A percentile compares a stretch with the other conserved stretches of the same genome.
phyloP scores from a whole-genome alignment of 345 rosid species.

The Cardamine occulta region DNA sequence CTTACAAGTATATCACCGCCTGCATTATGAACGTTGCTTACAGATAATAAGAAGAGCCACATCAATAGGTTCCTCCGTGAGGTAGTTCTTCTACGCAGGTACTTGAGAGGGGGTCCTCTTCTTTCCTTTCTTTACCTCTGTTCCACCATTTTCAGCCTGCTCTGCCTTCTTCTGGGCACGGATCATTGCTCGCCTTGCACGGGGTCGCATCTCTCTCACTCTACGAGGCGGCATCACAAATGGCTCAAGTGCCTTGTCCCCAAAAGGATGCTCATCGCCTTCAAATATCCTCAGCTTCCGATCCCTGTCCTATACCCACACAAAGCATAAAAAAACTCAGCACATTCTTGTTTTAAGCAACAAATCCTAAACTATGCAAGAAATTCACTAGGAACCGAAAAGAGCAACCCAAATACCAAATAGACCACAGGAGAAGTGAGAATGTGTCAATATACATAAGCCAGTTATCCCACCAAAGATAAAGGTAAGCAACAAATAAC shows the following conservation, averaged over 20 bases:
- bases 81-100: conserved; percentile 38
- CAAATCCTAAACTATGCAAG: conserved; percentile 2
- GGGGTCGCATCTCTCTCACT: conserved; percentile 91
- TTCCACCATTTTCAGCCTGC: conserved; percentile 54
- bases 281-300: conserved; percentile 88
- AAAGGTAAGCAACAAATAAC: conserved; percentile 15
- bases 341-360: conserved; percentile 6
- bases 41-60: conserved; percentile 15
- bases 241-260: conserved; percentile 71
- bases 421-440: conserved; percentile 1
- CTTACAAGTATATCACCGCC: conserved; percentile 31
- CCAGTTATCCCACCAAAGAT: conserved; percentile 4
- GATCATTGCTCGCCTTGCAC: conserved; percentile 88
- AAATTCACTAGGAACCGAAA: neutral
- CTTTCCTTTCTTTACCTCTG: conserved; percentile 56
- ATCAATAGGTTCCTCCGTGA: conserved; percentile 1
- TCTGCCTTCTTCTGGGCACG: conserved; percentile 90
- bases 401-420: neutral
- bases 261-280: conserved; percentile 83
- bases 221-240: conserved; percentile 80
- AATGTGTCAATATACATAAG: neutral
- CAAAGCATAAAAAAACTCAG: conserved; percentile 26
- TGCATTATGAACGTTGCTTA: conserved; percentile 33
- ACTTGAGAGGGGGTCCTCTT: conserved; percentile 53
- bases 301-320: conserved; percentile 81